Evolutionary conservation across 148 eudicot genomes (phyloP).

Genomic region (Rhododendron mucronatum): DNA sequence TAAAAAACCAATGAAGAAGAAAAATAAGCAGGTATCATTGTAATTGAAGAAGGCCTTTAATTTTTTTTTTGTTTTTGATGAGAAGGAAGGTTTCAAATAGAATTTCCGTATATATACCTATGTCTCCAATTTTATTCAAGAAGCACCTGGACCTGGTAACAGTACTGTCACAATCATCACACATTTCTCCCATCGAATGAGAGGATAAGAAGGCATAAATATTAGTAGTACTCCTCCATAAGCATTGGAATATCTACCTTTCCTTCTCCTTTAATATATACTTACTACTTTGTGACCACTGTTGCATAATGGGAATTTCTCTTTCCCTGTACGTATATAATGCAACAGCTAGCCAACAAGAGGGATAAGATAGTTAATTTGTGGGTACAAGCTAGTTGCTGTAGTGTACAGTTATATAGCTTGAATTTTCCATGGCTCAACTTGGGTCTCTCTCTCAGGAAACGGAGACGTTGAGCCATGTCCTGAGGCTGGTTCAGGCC

Average conservation of each 20-base stretch:
- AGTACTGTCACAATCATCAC: neutral
- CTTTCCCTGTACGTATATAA: neutral
- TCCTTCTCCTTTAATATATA: neutral
- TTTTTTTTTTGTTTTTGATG: too few relatives aligned
- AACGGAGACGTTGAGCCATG: constrained; percentile 32
- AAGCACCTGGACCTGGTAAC: too few relatives aligned
- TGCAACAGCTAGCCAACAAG: neutral
- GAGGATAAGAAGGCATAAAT: neutral
- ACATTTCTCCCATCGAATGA: neutral
- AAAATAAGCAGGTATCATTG: too few relatives aligned
- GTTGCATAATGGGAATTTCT: neutral
- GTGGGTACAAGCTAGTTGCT: neutral
- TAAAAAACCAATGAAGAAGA: too few relatives aligned
- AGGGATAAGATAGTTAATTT: neutral
- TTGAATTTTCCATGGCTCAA: constrained; percentile 17
- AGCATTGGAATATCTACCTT: neutral
- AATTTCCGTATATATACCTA: too few relatives aligned
- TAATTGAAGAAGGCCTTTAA: too few relatives aligned
- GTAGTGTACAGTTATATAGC: neutral
- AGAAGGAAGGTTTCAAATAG: too few relatives aligned
- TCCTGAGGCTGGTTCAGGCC: constrained; percentile 34
- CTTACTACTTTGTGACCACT: neutral
- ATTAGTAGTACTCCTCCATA: neutral
- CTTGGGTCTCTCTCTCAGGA: constrained; percentile 18
- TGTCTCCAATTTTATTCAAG: too few relatives aligned